Evolutionary conservation across 345 rosid species (phyloP).

Genomic region (Gossypium turneri): DNA sequence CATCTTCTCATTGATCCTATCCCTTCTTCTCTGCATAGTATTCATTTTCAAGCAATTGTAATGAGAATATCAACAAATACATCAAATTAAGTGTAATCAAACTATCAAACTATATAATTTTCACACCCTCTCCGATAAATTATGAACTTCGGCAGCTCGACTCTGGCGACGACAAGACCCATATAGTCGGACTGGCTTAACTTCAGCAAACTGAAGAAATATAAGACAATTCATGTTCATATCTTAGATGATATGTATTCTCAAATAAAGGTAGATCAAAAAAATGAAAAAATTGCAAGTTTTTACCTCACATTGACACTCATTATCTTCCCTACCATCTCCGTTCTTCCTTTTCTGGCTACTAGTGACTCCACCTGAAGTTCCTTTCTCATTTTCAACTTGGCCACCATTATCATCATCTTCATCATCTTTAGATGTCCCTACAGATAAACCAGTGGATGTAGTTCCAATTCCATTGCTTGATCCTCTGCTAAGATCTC

Average conservation of each 20-base stretch:
- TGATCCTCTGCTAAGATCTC: conserved; percentile 39
- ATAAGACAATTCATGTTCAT: neutral
- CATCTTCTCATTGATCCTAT: conserved; percentile 90
- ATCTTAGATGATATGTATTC: neutral
- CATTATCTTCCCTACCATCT: conserved; percentile 43
- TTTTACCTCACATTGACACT: conserved; percentile 59
- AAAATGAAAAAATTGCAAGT: neutral
- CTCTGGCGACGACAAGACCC: conserved; percentile 44
- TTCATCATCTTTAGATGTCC: conserved; percentile 27
- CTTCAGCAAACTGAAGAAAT: conserved; percentile 34
- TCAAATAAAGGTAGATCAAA: neutral
- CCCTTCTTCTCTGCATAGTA: conserved; percentile 65
- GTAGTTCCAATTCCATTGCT: conserved; percentile 29
- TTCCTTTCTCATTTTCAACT: conserved; percentile 29
- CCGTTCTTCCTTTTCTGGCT: conserved; percentile 55
- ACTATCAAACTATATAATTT: neutral
- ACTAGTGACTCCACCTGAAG: conserved; percentile 45
- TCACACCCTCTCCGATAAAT: conserved; percentile 66
- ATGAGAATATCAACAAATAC: neutral
- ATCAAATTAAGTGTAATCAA: neutral
- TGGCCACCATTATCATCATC: no score
- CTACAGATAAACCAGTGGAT: conserved; percentile 28
- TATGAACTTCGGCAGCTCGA: conserved; percentile 73
- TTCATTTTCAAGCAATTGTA: neutral
- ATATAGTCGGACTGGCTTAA: conserved; percentile 35